Conservation (phyloP, 306 rosid species). For the Medicago lupulina region DNA sequence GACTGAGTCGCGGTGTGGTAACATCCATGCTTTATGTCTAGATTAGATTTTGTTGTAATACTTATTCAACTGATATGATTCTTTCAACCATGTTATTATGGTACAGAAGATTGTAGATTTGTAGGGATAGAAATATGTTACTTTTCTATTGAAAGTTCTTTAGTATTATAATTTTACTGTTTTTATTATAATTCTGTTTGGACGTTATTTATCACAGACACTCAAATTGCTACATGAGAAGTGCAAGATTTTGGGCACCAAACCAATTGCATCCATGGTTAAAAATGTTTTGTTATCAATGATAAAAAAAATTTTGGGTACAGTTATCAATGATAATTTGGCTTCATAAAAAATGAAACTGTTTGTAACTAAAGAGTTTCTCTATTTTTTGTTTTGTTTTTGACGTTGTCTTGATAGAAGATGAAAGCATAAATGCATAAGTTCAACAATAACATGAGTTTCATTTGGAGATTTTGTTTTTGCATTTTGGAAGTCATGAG, state of each 20-base stretch:
- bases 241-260: background rate
- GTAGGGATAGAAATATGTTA: conserved; percentile 35
- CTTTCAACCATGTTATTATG: conserved; percentile 38
- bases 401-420: background rate
- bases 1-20: conserved; percentile 36
- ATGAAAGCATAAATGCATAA: too few relatives aligned
- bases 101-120: conserved; percentile 44
- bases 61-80: conserved; percentile 42
- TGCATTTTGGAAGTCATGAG: too few relatives aligned
- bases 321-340: background rate
- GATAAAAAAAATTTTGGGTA: too few relatives aligned
- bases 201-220: background rate
- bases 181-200: background rate
- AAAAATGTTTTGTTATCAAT: background rate
- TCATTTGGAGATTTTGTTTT: too few relatives aligned
- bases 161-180: conserved; percentile 1
- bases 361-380: background rate
- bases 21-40: conserved; percentile 40
- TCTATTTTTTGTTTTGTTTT: too few relatives aligned
- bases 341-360: background rate
- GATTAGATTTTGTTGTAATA: conserved; percentile 35
- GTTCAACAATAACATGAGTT: too few relatives aligned
- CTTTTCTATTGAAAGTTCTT: conserved; percentile 5
- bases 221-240: background rate
- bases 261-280: background rate